phyloP scores from a whole-genome alignment of 2,329 filamentous ascomycete genomes.

The Coniella vitis region DNA sequence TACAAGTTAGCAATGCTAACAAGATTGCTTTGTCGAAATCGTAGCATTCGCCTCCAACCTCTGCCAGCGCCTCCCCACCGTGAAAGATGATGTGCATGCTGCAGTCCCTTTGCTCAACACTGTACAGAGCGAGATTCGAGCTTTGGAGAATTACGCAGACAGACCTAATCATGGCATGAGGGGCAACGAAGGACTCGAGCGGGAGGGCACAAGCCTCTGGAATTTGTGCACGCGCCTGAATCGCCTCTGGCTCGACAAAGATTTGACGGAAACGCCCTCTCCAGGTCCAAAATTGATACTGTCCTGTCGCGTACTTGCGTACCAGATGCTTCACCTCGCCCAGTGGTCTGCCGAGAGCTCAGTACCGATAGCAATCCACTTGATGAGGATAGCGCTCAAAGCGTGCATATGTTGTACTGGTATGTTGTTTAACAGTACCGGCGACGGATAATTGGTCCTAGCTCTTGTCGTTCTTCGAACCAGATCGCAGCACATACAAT shows the following conservation, averaged over 20 bases:
- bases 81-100: slow-evolving; percentile 21
- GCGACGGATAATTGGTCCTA: no score
- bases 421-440: slow-evolving; percentile 17
- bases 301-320: slow-evolving; percentile 50
- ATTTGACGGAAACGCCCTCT: background rate
- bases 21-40: background rate
- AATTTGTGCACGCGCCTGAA: slow-evolving; percentile 54
- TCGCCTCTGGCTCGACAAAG: slow-evolving; percentile 23
- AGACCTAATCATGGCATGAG: slow-evolving; percentile 23
- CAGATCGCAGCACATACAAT: slow-evolving; percentile 15
- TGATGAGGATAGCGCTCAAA: slow-evolving; percentile 63
- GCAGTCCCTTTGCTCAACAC: slow-evolving; percentile 31
- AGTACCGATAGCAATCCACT: slow-evolving; percentile 36
- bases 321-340: slow-evolving; percentile 58
- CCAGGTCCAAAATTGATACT: slow-evolving; percentile 26
- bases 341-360: slow-evolving; percentile 27
- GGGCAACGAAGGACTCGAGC: slow-evolving; percentile 44
- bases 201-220: slow-evolving; percentile 54
- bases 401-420: slow-evolving; percentile 57
- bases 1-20: slow-evolving; percentile 1
- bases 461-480: no score
- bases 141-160: slow-evolving; percentile 27
- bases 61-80: slow-evolving; percentile 22
- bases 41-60: slow-evolving; percentile 19
- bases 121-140: slow-evolving; percentile 32